phyloP scores from a whole-genome alignment of 345 rosid species.

The Murraya koenigii region DNA sequence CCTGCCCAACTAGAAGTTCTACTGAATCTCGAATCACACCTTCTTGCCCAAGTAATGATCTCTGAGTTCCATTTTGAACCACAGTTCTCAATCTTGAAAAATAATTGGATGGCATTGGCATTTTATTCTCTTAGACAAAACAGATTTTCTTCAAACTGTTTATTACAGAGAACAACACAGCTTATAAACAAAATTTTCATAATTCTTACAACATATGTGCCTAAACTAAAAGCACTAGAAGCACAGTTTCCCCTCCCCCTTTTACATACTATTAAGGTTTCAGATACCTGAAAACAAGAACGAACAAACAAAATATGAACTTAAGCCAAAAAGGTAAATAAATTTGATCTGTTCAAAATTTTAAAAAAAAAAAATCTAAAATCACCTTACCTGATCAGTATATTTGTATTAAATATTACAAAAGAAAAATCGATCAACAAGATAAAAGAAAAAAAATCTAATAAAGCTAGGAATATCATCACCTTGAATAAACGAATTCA shows the following conservation, averaged over 20 bases:
- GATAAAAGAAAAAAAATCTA: background rate
- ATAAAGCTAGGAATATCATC: background rate
- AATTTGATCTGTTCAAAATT: too few species aligned
- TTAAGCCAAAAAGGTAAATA: background rate
- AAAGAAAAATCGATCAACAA: background rate
- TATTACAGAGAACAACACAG: conserved; percentile 27
- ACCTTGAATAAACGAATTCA: background rate
- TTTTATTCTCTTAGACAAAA: conserved; percentile 45
- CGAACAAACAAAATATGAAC: background rate
- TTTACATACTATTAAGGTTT: conserved; percentile 1
- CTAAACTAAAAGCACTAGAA: conserved; percentile 2
- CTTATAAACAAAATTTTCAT: conserved; percentile 40
- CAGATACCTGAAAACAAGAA: conserved; percentile 22
- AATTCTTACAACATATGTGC: conserved; percentile 32
- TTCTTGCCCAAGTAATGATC: conserved; percentile 35
- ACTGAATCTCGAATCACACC: conserved; percentile 39
- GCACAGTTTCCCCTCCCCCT: conserved; percentile 22
- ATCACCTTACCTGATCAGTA: background rate
- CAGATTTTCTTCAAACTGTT: conserved; percentile 19
- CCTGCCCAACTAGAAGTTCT: conserved; percentile 48
- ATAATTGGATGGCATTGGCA: conserved; percentile 67
- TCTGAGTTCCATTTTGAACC: conserved; percentile 46
- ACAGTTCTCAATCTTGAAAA: conserved; percentile 50
- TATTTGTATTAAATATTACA: background rate
- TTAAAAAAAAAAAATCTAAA: background rate